These are phyloP conservation scores for Rachicladosporium sp. DNA, from an alignment of 2,329 filamentous ascomycete species.

Conservation along the genomic window DNA sequence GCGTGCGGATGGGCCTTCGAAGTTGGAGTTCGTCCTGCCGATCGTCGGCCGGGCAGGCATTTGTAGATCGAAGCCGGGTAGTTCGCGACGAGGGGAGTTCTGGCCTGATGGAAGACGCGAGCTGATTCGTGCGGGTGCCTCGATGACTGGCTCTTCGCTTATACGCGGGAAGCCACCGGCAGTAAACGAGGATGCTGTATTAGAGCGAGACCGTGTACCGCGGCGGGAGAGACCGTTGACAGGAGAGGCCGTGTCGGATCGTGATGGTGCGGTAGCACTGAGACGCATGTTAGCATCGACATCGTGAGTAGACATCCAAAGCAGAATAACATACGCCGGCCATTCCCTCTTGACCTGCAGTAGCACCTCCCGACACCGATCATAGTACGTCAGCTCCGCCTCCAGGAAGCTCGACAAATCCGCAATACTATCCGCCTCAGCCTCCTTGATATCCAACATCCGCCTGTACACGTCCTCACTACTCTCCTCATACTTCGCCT, in stretches of 20 bases:
- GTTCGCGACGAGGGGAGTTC: constrained; percentile 30
- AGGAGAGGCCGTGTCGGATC: constrained; percentile 17
- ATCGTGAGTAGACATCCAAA: neutral
- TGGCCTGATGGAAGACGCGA: constrained; percentile 30
- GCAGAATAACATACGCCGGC: constrained; percentile 43
- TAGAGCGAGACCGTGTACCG: constrained; percentile 44
- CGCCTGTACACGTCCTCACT: constrained; percentile 81
- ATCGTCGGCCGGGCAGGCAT: constrained; percentile 31
- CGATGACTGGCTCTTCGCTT: constrained; percentile 42
- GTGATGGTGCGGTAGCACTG: constrained; percentile 11
- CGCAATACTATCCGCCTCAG: constrained; percentile 68
- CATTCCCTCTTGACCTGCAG: constrained; percentile 56
- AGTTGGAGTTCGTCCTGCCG: constrained; percentile 40
- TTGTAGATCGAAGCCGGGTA: constrained; percentile 31
- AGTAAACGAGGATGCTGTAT: constrained; percentile 51
- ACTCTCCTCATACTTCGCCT: constrained; percentile 92
- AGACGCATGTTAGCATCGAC: constrained; percentile 1
- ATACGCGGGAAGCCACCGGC: constrained; percentile 43
- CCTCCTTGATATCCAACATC: constrained; percentile 94
- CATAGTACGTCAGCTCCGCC: constrained; percentile 80
- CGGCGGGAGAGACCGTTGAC: constrained; percentile 25
- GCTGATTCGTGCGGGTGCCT: constrained; percentile 41
- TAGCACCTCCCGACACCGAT: constrained; percentile 77
- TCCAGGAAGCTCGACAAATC: constrained; percentile 76
- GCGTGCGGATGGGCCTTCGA: constrained; percentile 46